Base-by-base conservation (phyloP, 1,139 yeast species). In the Pichia sp. region DNA sequence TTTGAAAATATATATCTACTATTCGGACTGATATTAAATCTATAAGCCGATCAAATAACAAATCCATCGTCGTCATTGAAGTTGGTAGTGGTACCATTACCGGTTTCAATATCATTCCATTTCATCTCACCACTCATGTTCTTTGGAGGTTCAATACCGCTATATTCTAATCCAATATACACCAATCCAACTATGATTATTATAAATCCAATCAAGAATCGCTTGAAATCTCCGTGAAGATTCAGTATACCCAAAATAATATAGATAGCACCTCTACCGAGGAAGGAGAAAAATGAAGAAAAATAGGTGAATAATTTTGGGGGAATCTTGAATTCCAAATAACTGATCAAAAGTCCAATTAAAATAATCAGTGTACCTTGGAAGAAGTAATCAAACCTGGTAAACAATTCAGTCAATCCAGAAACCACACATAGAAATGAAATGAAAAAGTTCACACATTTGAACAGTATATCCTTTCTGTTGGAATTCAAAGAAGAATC, bases 231-330 rank as follows among this genome's bases (percentile, higher is more conserved):
- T 29, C 77, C 81, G 38, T 80, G 81, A 42, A 78, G 71, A 52
- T 84, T 71, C 53, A 82, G 68, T 31, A 80, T 71, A 27, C 86
- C 86, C 47, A 86, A 67, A 45, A 85, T 68, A 16, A 83, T 68
- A 64, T 85, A 85, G 56, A 84, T 80, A 66, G 52, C 60, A 27
- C 95, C 96, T 56, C 96, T 75, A 4, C 96, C 96, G 23, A 85
- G 64, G 58, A 87, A 87, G 16, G 95, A 85, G 61, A 84, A 85
- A 54, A 85, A 68, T 57, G 88, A 87, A 2, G 95, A 84, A 26
- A 84, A 92, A 59, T 81, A 86, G 11, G 77, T 73, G 54, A 78
- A 73, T 8, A 88, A 76, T 53, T 79, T 77, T 2, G 85, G 75
- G 4, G 86, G 86, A 42, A 79, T 77, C 53, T 73, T 68, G 59